Evolutionary conservation across 2,329 filamentous ascomycete genomes (phyloP).

Genomic region (Juglanconis juglandina): DNA sequence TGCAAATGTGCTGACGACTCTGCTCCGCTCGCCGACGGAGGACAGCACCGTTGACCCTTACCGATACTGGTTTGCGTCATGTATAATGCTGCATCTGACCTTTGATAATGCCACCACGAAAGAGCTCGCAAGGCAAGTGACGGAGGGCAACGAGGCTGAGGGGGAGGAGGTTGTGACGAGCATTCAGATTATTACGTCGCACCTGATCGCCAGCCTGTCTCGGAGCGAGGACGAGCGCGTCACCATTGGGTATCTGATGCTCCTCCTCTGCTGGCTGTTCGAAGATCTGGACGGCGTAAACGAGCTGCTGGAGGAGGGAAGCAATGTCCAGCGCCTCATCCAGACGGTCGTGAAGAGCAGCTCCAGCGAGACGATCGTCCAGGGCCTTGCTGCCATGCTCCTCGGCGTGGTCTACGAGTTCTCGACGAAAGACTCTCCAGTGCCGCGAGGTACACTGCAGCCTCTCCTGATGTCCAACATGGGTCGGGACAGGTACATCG

Average conservation of each 20-base stretch:
- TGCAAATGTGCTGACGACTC: conserved; percentile 81
- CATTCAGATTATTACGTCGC: conserved; percentile 82
- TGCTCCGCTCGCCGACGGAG: conserved; percentile 65
- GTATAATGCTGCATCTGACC: conserved; percentile 81
- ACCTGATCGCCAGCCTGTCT: conserved; percentile 77
- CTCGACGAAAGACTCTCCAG: conserved; percentile 92
- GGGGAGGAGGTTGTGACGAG: conserved; percentile 95
- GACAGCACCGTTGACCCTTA: conserved; percentile 74
- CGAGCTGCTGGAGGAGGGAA: conserved; percentile 88
- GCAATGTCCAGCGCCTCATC: conserved; percentile 82
- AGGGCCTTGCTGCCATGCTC: conserved; percentile 79
- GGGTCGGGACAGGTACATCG: conserved; percentile 82
- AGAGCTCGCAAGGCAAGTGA: conserved; percentile 72
- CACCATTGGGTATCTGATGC: conserved; percentile 81
- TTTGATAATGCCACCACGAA: conserved; percentile 80
- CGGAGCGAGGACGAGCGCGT: conserved; percentile 75
- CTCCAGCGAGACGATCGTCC: conserved; percentile 63
- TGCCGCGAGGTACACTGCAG: conserved; percentile 77
- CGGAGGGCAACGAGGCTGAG: conserved; percentile 80
- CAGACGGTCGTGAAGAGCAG: conserved; percentile 66
- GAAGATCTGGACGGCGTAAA: conserved; percentile 89
- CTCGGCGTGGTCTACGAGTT: conserved; percentile 93
- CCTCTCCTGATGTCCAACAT: conserved; percentile 72
- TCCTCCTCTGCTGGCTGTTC: conserved; percentile 85
- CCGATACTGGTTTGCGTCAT: conserved; percentile 82